phyloP scores from a whole-genome alignment of 2,329 filamentous ascomycete genomes.

The Waltergamsia citrina region DNA sequence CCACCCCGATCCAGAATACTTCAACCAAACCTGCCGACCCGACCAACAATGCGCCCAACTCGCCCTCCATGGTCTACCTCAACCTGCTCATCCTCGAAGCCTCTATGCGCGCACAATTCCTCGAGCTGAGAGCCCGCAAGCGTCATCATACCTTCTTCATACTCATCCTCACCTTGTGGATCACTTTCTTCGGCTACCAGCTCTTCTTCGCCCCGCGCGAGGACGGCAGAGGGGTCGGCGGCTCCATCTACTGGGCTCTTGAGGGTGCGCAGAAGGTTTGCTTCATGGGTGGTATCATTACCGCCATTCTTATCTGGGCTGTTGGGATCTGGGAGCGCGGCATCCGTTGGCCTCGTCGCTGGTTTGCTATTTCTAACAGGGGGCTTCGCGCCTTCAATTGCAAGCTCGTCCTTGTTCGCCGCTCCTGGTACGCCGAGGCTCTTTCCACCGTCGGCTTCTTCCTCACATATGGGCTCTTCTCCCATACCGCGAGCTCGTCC shows the following conservation, averaged over 20 bases:
- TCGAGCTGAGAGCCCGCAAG: conserved; percentile 77
- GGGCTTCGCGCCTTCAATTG: conserved; percentile 89
- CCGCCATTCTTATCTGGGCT: conserved; percentile 78
- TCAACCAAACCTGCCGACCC: conserved; percentile 53
- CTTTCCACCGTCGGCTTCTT: conserved; percentile 66
- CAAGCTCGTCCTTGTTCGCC: conserved; percentile 84
- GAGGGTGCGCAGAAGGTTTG: conserved; percentile 86
- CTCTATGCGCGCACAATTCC: conserved; percentile 84
- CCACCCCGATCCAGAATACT: conserved; percentile 26
- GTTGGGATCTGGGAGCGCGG: conserved; percentile 96
- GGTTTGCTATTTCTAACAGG: conserved; percentile 82
- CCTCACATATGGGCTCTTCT: conserved; percentile 66
- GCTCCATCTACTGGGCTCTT: conserved; percentile 92
- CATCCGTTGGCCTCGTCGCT: conserved; percentile 85
- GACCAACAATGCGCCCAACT: conserved; percentile 73
- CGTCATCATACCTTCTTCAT: conserved; percentile 93
- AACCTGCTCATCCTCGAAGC: conserved; percentile 96
- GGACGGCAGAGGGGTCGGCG: conserved; percentile 83
- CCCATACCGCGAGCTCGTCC: conserved; percentile 54
- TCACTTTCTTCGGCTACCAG: conserved; percentile 75
- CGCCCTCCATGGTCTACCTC: conserved; percentile 92
- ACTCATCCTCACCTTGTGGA: conserved; percentile 70
- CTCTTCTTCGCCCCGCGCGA: conserved; percentile 94
- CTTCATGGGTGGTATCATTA: conserved; percentile 84
- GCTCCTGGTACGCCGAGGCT: conserved; percentile 72